These are phyloP conservation scores for Fusarium solani-melongenae DNA, from an alignment of 2,329 filamentous ascomycete species.

Conservation along the genomic window DNA sequence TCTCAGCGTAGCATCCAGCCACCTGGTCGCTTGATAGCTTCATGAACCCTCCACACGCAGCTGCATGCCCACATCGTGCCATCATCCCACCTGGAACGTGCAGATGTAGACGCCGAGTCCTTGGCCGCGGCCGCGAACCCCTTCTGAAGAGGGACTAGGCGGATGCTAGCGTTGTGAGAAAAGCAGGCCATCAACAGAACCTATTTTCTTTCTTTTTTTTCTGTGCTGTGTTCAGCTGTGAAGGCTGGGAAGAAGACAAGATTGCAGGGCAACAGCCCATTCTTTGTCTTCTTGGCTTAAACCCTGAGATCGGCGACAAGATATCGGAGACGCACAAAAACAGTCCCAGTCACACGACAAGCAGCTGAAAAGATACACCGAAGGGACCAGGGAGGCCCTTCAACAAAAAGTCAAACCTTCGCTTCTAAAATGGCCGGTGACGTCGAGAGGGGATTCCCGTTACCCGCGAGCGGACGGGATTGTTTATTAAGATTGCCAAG, in stretches of 20 bases:
- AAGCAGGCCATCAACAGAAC: slow-evolving; percentile 7
- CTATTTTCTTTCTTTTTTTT: not conserved
- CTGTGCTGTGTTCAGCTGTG: not conserved
- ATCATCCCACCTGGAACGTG: slow-evolving; percentile 13
- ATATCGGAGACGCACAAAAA: not conserved
- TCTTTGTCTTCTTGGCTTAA: not conserved
- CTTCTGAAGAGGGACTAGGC: slow-evolving; percentile 21
- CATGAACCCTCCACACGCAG: not conserved
- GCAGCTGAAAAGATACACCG: not conserved
- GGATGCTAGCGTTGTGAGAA: slow-evolving; percentile 10
- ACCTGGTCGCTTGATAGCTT: not conserved
- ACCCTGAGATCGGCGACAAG: not conserved
- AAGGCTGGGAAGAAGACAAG: not conserved
- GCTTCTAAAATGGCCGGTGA: slow-evolving; percentile 1
- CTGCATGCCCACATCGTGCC: slow-evolving; percentile 14
- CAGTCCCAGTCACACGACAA: slow-evolving; percentile 12
- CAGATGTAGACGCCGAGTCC: slow-evolving; percentile 4
- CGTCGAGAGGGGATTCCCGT: slow-evolving; percentile 13
- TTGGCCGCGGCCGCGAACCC: not conserved
- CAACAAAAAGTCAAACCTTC: not conserved
- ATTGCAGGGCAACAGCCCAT: not conserved
- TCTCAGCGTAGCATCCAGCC: slow-evolving; percentile 1
- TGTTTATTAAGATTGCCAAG: slow-evolving; percentile 28
- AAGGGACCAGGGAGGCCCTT: not conserved
- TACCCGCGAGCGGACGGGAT: not conserved